A percentile compares a stretch with the other conserved stretches of the same genome.
Conservation (phyloP, 2,329 filamentous ascomycete genomes). For the Diaporthe velutina region DNA sequence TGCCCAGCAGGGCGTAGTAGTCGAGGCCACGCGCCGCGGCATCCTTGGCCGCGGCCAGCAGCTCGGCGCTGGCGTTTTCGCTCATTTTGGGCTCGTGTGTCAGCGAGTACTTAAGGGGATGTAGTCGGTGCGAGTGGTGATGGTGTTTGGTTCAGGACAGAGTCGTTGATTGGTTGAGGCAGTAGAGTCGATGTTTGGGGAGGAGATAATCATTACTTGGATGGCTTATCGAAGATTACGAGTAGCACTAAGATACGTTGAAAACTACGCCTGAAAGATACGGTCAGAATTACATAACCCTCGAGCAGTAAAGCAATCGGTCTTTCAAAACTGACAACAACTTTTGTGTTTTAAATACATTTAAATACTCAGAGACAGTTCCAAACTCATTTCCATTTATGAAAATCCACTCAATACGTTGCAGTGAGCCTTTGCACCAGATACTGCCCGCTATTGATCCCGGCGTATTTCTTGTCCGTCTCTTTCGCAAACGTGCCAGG, state of each 20-base stretch:
- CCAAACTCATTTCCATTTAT: not conserved
- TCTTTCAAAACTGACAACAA: not conserved
- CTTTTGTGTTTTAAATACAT: not conserved
- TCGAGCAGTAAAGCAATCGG: not conserved
- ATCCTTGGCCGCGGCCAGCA: constrained; percentile 67
- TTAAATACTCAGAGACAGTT: not conserved
- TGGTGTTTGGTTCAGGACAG: not conserved
- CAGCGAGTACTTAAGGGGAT: not conserved
- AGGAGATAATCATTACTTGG: not conserved
- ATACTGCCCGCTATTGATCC: constrained; percentile 85
- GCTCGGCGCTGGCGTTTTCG: constrained; percentile 55
- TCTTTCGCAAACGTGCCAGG: constrained; percentile 79
- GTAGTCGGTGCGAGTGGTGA: not conserved
- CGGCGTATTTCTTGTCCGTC: constrained; percentile 81
- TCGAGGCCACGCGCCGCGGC: constrained; percentile 75
- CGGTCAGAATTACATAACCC: constrained; percentile 6
- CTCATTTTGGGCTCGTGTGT: constrained; percentile 25
- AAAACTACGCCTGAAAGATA: constrained; percentile 11
- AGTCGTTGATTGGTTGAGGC: not conserved
- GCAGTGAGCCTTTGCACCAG: constrained; percentile 81
- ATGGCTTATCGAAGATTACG: constrained; percentile 28
- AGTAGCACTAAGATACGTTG: not conserved
- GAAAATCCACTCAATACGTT: constrained; percentile 67
- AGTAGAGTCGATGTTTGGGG: not conserved
- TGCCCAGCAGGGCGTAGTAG: constrained; percentile 81